A percentile compares a stretch with the other conserved stretches of the same genome.
Evolutionary conservation across 1,284 basidiomycete species (phyloP).

Genomic region (Ustilago bromivora): DNA sequence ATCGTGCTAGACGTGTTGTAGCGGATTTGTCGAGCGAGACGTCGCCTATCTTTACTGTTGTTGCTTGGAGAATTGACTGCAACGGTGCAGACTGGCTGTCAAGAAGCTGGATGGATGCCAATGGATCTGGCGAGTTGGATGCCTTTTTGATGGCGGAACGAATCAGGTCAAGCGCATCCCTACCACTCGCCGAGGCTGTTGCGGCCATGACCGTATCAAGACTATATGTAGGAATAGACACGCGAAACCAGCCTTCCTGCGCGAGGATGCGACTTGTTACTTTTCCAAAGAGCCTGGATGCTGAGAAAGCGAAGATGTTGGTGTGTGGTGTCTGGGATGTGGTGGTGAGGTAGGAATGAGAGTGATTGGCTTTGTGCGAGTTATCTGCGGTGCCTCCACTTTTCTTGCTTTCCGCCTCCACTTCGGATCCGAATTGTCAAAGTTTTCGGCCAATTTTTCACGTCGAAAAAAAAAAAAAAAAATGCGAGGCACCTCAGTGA

Average conservation of each 20-base stretch:
- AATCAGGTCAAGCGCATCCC: constrained; percentile 45
- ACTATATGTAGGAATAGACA: not conserved
- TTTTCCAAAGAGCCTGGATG: too few relatives aligned
- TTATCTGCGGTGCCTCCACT: not conserved
- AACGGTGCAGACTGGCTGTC: constrained; percentile 25
- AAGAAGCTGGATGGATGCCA: constrained; percentile 33
- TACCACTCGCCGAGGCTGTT: constrained; percentile 11
- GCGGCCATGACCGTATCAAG: constrained; percentile 17
- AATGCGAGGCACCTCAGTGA: constrained; percentile 9
- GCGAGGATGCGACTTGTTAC: not conserved
- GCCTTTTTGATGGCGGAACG: constrained; percentile 27
- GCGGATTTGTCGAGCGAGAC: constrained; percentile 19
- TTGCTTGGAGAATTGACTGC: constrained; percentile 28
- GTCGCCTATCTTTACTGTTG: constrained; percentile 24
- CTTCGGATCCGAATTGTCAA: constrained; percentile 22
- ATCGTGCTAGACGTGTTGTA: constrained; percentile 44
- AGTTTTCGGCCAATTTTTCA: constrained; percentile 10
- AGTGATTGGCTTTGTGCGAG: constrained; percentile 6
- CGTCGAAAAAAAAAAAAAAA: not conserved
- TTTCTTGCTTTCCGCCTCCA: not conserved
- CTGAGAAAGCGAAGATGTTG: too few relatives aligned
- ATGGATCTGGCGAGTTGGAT: constrained; percentile 14
- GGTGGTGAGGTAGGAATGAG: not conserved
- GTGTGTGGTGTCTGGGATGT: too few relatives aligned
- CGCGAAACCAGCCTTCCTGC: not conserved